Conservation (phyloP, 257 asterid genomes). For the Petrea volubilis region DNA sequence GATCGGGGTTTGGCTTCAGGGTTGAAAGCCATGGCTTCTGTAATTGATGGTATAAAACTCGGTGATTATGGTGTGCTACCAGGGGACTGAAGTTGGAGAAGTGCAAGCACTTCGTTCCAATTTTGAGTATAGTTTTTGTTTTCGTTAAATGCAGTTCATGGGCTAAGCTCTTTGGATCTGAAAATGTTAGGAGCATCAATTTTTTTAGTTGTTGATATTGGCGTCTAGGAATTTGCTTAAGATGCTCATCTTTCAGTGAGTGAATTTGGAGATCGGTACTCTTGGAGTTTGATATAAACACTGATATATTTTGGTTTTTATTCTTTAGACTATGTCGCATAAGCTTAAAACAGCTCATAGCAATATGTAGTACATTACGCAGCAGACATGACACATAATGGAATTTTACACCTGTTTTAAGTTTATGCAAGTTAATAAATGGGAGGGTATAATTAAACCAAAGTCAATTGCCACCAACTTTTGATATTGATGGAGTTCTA, state of each 20-base stretch:
- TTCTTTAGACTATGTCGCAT: slow-evolving; percentile 6
- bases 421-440: background rate
- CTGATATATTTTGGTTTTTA: slow-evolving; percentile 1
- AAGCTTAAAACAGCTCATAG: background rate
- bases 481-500: background rate
- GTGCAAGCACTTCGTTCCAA: background rate
- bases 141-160: background rate
- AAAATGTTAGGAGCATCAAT: background rate
- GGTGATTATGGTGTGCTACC: background rate
- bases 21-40: slow-evolving; percentile 61
- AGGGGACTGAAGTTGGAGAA: background rate
- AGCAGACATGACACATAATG: background rate
- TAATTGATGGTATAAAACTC: slow-evolving; percentile 65
- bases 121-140: slow-evolving; percentile 5
- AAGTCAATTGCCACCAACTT: background rate
- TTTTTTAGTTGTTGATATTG: background rate
- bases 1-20: slow-evolving; percentile 55
- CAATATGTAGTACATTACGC: background rate
- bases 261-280: background rate
- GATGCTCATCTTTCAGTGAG: background rate
- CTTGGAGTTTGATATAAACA: background rate
- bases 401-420: background rate
- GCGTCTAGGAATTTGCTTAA: slow-evolving; percentile 1
- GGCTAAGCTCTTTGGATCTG: slow-evolving; percentile 7
- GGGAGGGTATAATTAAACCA: background rate